Percentiles rank a stretch among this genome's conserved stretches.
Conservation (phyloP, 2,329 filamentous ascomycete genomes). For the Fusarium phyllophilum region DNA sequence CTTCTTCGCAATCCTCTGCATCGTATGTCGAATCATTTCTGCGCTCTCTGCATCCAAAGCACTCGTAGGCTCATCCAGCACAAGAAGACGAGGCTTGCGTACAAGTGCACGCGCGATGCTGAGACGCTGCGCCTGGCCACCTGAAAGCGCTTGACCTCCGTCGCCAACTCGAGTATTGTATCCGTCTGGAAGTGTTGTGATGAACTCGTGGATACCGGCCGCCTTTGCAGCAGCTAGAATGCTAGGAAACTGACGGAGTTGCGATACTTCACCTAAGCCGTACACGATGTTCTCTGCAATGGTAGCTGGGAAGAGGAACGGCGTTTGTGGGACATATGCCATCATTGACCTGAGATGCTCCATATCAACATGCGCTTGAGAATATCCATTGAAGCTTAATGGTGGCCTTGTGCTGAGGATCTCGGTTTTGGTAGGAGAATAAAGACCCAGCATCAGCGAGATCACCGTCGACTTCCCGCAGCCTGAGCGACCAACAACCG, state of each 20-base stretch:
- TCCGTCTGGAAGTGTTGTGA: conserved; percentile 70
- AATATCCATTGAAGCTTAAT: conserved; percentile 67
- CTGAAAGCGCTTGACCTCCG: conserved; percentile 77
- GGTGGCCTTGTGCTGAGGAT: conserved; percentile 39
- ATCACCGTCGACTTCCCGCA: conserved; percentile 92
- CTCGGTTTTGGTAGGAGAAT: conserved; percentile 53
- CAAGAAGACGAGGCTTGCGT: conserved; percentile 74
- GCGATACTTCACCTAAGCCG: conserved; percentile 69
- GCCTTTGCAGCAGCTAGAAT: conserved; percentile 64
- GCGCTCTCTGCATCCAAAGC: conserved; percentile 79
- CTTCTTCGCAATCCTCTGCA: conserved; percentile 62
- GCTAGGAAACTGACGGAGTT: conserved; percentile 56
- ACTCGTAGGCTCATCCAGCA: conserved; percentile 89
- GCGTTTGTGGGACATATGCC: conserved; percentile 75
- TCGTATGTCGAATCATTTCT: conserved; percentile 69
- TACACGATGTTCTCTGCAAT: conserved; percentile 87
- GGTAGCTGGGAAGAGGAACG: conserved; percentile 80
- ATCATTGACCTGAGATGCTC: conserved; percentile 68
- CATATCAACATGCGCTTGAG: conserved; percentile 69
- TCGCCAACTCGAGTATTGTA: conserved; percentile 78
- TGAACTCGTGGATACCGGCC: conserved; percentile 80
- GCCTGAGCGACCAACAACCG: conserved; percentile 85
- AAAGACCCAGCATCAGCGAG: conserved; percentile 78
- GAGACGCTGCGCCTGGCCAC: conserved; percentile 84
- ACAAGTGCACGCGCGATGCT: conserved; percentile 83